Evolutionary conservation across 768 basidiomycete genomes (phyloP), one percentile per base, ranked within the genome.

Genomic region (Arthromyces matolae): DNA sequence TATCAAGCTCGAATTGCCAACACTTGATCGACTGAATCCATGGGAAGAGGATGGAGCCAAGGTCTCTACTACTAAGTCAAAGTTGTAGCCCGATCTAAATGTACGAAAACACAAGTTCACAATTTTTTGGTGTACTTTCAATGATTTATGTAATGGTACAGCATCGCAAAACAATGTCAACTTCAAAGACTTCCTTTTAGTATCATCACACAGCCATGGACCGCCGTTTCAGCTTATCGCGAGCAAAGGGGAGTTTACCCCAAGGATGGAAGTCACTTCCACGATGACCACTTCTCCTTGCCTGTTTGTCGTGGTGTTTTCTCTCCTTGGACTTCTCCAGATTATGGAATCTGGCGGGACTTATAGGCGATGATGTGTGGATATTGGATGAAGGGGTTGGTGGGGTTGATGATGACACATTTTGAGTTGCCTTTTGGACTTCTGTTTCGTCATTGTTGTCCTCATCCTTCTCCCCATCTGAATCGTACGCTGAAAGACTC

Each of bases 1-100:
- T n/a, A n/a, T n/a, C 28, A 89, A 86, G 60, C 62, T 80, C 23
- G 62, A 75, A 9, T 73, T 91, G 32, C 69, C 75, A 4, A 50
- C 61, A 1, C 66, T 84, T 34, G 77, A 32, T 60, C 73, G 6
- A 57, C 69, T 23, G 84, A 83, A 22, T 64, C 75, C 40, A 66
- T 65, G 22, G 78, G 81, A 7, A 71, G 76, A 79, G 56, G 59
- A 61, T 8, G 56, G 61, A 27, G 68, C 71, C 1, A 60, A 72
- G 46, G 54, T 69, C 9, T 51, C 58, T 33, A 62, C 67, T 41
- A 56, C 65, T 35, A 84, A 82, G 60, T 61, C 72, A 20, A 75
- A 73, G 52, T 67, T 86, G 49, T 88, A 70, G 50, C 37, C 19
- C 36, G 10, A 35, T 20, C 8, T 33, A 24, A 36, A 42, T 45